Base-by-base conservation (phyloP, 108 stramenopile species). In the Cafeteria roenbergensis region DNA sequence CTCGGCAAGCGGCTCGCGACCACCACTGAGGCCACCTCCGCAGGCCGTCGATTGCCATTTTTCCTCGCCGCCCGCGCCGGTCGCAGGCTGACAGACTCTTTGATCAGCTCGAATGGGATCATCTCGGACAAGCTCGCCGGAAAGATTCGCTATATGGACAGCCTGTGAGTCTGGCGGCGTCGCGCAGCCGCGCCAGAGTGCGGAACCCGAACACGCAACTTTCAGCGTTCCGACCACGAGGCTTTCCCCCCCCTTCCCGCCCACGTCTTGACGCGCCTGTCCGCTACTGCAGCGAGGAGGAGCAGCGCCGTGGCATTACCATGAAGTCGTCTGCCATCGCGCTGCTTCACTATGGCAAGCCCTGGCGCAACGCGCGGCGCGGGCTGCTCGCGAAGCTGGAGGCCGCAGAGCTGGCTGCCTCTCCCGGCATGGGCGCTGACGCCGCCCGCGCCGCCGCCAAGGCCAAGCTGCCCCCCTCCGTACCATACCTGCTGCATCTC, bases 261-360 rank as follows among this genome's bases (percentile, higher is more conserved):
- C 12, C 42, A 42, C 6, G 42, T 42, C 42, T n/a, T n/a, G n/a
- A n/a, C n/a, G n/a, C n/a, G n/a, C n/a, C n/a, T n/a, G n/a, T n/a
- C n/a, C n/a, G n/a, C n/a, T n/a, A n/a, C 30, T 37, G 17, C 8
- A 61, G 32, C 8, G 37, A 8, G 31, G 68, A 69, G 0, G 82
- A 82, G 70, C 82, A 83, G 66, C 83, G 89, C n/a, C 80, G 97
- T 31, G 97, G 97, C 17, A 99, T 99, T 59, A 99, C 97, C 32
- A 96, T 99, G 92, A 80, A 90, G 62, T 73, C 85, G 24, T 85
- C 84, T 22, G 90, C 90, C 52, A 92, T 94, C 73, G 85, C 87
- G 29, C 69, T 94, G 52, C 67, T 76, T n/a, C 86, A 90, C 69
- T 9, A 34, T 1, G 81, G 84, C 59, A 64, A 54, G 37, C 70